A percentile compares a stretch with the other conserved stretches of the same genome.
phyloP scores from a whole-genome alignment of 192 early-diverging fungal genomes.

The Umbelopsis sp. region DNA sequence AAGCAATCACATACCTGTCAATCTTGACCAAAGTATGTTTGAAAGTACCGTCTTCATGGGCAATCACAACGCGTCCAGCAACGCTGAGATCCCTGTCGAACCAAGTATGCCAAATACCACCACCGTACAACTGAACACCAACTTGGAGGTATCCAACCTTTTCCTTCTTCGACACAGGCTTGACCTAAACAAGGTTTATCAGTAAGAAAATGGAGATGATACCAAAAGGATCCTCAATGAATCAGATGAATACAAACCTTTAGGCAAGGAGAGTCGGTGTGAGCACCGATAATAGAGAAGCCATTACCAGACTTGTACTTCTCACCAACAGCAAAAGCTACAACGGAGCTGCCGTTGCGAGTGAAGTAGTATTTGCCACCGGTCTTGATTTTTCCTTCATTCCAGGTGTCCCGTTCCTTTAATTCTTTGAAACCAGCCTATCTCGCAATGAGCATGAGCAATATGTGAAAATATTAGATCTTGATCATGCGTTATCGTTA shows the following conservation, averaged over 20 bases:
- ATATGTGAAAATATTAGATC: neutral
- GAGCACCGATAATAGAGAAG: slow-evolving; percentile 90
- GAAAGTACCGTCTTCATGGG: slow-evolving; percentile 67
- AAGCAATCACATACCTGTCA: slow-evolving; percentile 47
- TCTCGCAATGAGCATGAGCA: neutral
- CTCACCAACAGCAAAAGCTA: slow-evolving; percentile 95
- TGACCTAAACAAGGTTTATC: slow-evolving; percentile 59
- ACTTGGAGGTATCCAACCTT: slow-evolving; percentile 88
- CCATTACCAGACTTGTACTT: slow-evolving; percentile 83
- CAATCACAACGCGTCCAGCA: slow-evolving; percentile 91
- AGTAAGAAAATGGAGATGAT: neutral
- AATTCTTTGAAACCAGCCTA: slow-evolving; percentile 83
- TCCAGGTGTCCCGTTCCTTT: slow-evolving; percentile 87
- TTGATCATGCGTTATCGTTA: neutral
- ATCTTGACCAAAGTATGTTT: slow-evolving; percentile 79
- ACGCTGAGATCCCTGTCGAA: slow-evolving; percentile 97
- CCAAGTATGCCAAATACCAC: slow-evolving; percentile 99
- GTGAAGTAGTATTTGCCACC: slow-evolving; percentile 97
- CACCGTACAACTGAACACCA: slow-evolving; percentile 90
- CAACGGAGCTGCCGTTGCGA: slow-evolving; percentile 82
- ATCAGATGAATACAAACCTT: slow-evolving; percentile 59
- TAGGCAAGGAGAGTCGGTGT: slow-evolving; percentile 96
- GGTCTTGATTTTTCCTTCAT: slow-evolving; percentile 52
- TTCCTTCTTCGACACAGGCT: slow-evolving; percentile 93
- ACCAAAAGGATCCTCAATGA: too few species aligned